phyloP scores from a whole-genome alignment of 2,329 filamentous ascomycete genomes.

The Colletotrichum abscissum region DNA sequence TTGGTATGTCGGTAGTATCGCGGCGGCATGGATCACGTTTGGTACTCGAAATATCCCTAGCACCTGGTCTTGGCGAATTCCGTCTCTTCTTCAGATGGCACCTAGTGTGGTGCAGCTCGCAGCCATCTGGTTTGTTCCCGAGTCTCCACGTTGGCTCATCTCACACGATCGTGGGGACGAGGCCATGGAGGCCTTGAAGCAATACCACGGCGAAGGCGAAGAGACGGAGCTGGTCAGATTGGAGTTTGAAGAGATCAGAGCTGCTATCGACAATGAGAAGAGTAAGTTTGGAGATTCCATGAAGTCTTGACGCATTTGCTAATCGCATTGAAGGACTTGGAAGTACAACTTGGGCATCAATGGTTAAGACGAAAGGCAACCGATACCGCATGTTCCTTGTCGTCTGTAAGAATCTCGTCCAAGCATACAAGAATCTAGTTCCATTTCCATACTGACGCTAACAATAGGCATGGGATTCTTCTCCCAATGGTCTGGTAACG shows the following conservation, averaged over 20 bases:
- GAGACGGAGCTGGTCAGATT: slow-evolving; percentile 61
- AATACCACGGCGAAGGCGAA: slow-evolving; percentile 68
- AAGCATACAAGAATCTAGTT: too few relatives aligned
- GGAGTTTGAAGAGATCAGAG: slow-evolving; percentile 60
- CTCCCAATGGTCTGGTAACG: slow-evolving; percentile 51
- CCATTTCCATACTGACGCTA: background rate
- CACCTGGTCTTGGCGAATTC: slow-evolving; percentile 48
- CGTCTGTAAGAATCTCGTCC: background rate
- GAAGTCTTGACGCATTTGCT: background rate
- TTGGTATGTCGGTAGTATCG: slow-evolving; percentile 58
- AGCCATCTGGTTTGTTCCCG: slow-evolving; percentile 66
- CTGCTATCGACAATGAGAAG: slow-evolving; percentile 51
- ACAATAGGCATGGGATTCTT: slow-evolving; percentile 55
- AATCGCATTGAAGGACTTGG: slow-evolving; percentile 32
- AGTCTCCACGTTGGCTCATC: slow-evolving; percentile 72
- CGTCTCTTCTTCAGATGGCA: slow-evolving; percentile 41
- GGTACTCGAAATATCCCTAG: slow-evolving; percentile 53
- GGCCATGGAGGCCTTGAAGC: slow-evolving; percentile 62
- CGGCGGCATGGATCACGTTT: slow-evolving; percentile 56
- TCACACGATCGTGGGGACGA: slow-evolving; percentile 64
- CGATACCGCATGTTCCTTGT: slow-evolving; percentile 51
- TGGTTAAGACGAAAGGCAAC: slow-evolving; percentile 45
- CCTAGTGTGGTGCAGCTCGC: slow-evolving; percentile 29
- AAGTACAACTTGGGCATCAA: slow-evolving; percentile 43
- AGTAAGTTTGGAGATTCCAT: slow-evolving; percentile 40